phyloP scores from a whole-genome alignment of 2,329 filamentous ascomycete genomes.

The Bipolaris victoriae region DNA sequence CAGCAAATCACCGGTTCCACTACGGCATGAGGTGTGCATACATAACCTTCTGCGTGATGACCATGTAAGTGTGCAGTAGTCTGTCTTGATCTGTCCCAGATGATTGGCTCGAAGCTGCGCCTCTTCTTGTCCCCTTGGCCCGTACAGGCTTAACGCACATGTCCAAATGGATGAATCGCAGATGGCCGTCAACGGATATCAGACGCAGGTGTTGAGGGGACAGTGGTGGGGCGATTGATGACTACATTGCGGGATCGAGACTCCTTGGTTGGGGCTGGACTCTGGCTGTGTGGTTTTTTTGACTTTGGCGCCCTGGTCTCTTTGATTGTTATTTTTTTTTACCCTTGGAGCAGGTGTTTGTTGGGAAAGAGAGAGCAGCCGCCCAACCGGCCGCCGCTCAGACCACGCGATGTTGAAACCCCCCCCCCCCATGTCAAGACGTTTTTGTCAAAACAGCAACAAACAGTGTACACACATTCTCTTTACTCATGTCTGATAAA shows the following conservation, averaged over 20 bases:
- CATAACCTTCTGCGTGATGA: slow-evolving; percentile 23
- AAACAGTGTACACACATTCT: background rate
- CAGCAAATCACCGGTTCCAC: slow-evolving; percentile 29
- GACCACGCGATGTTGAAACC: slow-evolving; percentile 10
- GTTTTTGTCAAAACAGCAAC: background rate
- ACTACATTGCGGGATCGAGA: slow-evolving; percentile 36
- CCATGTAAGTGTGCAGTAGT: slow-evolving; percentile 32
- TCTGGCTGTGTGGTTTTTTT: slow-evolving; percentile 4
- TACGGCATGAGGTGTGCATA: slow-evolving; percentile 27
- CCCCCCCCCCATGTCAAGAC: background rate
- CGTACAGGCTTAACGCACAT: slow-evolving; percentile 7
- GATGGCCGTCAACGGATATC: slow-evolving; percentile 22
- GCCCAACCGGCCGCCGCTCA: slow-evolving; percentile 15
- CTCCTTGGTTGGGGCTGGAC: slow-evolving; percentile 20
- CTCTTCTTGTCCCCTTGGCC: slow-evolving; percentile 6
- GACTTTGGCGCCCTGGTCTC: background rate
- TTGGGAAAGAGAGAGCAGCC: slow-evolving; percentile 15
- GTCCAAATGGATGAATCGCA: slow-evolving; percentile 16
- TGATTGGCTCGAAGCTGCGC: slow-evolving; percentile 1
- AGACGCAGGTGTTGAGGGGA: slow-evolving; percentile 21
- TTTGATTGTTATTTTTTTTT: background rate
- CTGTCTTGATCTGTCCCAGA: slow-evolving; percentile 19
- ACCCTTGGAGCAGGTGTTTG: slow-evolving; percentile 16
- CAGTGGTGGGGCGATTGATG: slow-evolving; percentile 22
- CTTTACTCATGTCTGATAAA: no score